These are phyloP conservation scores for Claviceps arundinis DNA, from an alignment of 2,329 filamentous ascomycete genomes.

Conservation along the genomic window DNA sequence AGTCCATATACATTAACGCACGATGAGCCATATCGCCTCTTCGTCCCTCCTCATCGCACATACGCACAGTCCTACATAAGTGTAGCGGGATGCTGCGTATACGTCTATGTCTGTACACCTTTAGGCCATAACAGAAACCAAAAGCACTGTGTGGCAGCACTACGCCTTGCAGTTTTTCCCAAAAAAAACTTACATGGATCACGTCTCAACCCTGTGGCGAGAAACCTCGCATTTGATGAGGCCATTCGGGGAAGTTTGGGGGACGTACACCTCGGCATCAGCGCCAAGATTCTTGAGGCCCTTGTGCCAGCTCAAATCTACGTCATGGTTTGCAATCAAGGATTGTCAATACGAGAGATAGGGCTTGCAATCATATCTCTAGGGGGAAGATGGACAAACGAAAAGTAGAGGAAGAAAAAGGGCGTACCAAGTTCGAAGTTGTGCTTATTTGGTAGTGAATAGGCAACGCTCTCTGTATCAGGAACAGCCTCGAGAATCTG, in stretches of 20 bases:
- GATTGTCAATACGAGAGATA: background rate
- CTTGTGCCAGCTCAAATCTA: constrained; percentile 94
- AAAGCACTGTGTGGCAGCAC: background rate
- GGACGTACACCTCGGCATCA: constrained; percentile 89
- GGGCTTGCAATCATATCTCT: background rate
- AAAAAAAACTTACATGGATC: background rate
- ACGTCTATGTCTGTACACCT: background rate
- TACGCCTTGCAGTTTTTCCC: background rate
- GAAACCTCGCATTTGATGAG: constrained; percentile 88
- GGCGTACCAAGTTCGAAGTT: constrained; percentile 86
- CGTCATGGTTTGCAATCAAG: background rate
- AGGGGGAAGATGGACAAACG: background rate
- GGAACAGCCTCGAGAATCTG: constrained; percentile 67
- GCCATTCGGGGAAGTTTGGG: constrained; percentile 85
- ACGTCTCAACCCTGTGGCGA: constrained; percentile 25
- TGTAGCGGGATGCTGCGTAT: background rate
- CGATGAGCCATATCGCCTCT: background rate
- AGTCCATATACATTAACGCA: background rate
- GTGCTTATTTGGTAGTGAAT: constrained; percentile 91
- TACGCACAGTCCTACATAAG: background rate
- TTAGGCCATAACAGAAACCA: background rate
- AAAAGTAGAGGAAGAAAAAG: background rate
- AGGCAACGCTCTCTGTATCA: constrained; percentile 59
- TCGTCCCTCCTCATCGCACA: background rate
- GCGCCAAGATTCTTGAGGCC: constrained; percentile 87